Evolutionary conservation across 805 yeast species (phyloP).

Genomic region (Zygotorulaspora chibaensis): DNA sequence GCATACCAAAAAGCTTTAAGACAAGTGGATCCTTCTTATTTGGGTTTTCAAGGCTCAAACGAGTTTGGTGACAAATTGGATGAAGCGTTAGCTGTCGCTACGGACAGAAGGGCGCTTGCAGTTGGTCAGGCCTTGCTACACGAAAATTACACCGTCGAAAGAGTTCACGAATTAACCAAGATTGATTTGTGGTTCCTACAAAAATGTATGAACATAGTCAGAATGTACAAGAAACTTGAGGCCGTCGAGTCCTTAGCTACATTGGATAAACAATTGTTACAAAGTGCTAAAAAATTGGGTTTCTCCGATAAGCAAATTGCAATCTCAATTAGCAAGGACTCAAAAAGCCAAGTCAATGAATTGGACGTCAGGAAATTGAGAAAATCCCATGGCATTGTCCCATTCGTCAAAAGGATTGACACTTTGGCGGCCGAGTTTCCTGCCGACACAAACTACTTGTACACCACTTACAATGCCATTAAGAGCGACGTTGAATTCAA

Average conservation of each 20-base stretch:
- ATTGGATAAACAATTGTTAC: slow-evolving; percentile 64
- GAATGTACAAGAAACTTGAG: slow-evolving; percentile 79
- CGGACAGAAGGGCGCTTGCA: slow-evolving; percentile 96
- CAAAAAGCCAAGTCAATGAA: slow-evolving; percentile 46
- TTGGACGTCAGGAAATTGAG: slow-evolving; percentile 78
- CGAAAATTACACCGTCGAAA: slow-evolving; percentile 86
- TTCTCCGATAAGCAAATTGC: slow-evolving; percentile 95
- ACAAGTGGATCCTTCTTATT: slow-evolving; percentile 85
- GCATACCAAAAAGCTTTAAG: slow-evolving; percentile 96
- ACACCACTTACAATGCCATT: slow-evolving; percentile 93
- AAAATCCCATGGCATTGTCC: slow-evolving; percentile 72
- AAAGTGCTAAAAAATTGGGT: slow-evolving; percentile 86
- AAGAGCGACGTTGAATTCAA: slow-evolving; percentile 77
- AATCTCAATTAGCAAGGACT: slow-evolving; percentile 53
- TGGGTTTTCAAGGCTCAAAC: slow-evolving; percentile 87
- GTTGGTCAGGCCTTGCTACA: slow-evolving; percentile 95
- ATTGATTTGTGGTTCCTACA: slow-evolving; percentile 95
- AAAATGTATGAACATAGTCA: slow-evolving; percentile 89
- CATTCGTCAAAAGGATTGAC: slow-evolving; percentile 95
- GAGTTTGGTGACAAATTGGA: slow-evolving; percentile 71
- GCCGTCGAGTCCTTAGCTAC: slow-evolving; percentile 52
- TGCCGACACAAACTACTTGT: slow-evolving; percentile 90
- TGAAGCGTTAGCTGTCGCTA: slow-evolving; percentile 72
- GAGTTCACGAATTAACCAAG: slow-evolving; percentile 84
- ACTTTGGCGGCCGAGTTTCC: slow-evolving; percentile 99